phyloP scores from a whole-genome alignment of 345 rosid species.

The Euphorbia tirucalli region DNA sequence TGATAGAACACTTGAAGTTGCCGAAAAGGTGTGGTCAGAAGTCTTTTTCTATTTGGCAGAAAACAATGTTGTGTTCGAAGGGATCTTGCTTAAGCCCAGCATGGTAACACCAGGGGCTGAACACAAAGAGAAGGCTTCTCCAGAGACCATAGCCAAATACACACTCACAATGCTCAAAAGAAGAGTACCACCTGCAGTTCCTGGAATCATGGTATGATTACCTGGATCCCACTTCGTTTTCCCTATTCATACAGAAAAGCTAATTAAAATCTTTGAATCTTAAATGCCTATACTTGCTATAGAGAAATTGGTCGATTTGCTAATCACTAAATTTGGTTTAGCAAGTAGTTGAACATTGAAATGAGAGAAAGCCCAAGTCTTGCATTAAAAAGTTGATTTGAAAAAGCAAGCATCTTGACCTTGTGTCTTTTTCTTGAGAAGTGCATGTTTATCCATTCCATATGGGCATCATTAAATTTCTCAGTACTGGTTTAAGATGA shows the following conservation, averaged over 20 bases:
- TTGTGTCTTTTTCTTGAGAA: background rate
- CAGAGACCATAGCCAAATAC: constrained; percentile 80
- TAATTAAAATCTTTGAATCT: background rate
- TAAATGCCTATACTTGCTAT: background rate
- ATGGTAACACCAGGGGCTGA: constrained; percentile 99
- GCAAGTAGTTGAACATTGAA: background rate
- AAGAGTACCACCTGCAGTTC: constrained; percentile 97
- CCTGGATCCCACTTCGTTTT: constrained; percentile 7
- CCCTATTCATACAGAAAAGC: background rate
- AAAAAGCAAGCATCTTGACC: background rate
- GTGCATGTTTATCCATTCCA: background rate
- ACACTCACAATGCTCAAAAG: constrained; percentile 92
- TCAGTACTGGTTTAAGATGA: background rate
- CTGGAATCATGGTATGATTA: constrained; percentile 79
- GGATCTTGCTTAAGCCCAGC: constrained; percentile 94
- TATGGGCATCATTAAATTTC: constrained; percentile 3
- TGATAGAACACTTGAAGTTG: constrained; percentile 92
- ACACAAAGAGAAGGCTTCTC: constrained; percentile 85
- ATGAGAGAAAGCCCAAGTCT: background rate
- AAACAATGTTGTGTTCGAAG: constrained; percentile 84
- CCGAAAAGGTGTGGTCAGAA: constrained; percentile 97
- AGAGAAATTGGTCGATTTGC: background rate
- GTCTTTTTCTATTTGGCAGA: constrained; percentile 93
- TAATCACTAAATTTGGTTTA: background rate
- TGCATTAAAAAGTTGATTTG: background rate